Base-by-base conservation (phyloP, 306 rosid species). In the Alnus glutinosa region DNA sequence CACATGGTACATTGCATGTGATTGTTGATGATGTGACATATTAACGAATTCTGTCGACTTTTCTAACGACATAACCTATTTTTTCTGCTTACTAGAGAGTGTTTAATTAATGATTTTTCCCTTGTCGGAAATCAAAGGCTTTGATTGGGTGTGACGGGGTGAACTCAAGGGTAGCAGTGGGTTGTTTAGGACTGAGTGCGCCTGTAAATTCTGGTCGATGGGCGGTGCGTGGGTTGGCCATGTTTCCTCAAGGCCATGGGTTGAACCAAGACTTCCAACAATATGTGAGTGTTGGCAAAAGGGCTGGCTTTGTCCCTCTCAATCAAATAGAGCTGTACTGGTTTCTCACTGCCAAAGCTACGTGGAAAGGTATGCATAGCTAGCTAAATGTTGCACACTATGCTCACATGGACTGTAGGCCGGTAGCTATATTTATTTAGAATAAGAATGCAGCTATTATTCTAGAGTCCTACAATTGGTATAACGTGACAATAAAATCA, bases 141-240 rank as follows among this genome's bases (percentile, higher is more conserved):
- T 36, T 82, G 63, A 77, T 82, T 42, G 85, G 86, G 14, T 83
- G 86, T 75, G 86, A 83, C 9, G 77, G 83, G 70, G 83, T 75
- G 42, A 76, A 79, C 80, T 83, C 86, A 5, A 42, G 44, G 16
- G 86, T 83, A 74, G 71, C 66, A 59, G 55, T 77, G 11, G 30
- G 39, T 1, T 83, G 83, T 62, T 70, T 83, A 70, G 83, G 86
- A 50, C 77, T 78, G 37, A 5, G 30, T 2, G 50, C 48, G n/a
- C 78, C 80, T 50, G 70, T 75, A 11, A 42, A 13, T 46, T 79
- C 83, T 5, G 78, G 83, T 1, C 71, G 83, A 11, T 83, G 78
- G 55, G 78, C 75, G 39, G 80, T 50, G 23, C 83, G 83, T 7
- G 83, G 86, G 8, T 61, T 83, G 74, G 74, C 78, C 5, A 52